Percentiles rank a stretch among this genome's conserved stretches.
Evolutionary conservation across 352 stramenopile species (phyloP).

Genomic region (Phytophthora sojae): DNA sequence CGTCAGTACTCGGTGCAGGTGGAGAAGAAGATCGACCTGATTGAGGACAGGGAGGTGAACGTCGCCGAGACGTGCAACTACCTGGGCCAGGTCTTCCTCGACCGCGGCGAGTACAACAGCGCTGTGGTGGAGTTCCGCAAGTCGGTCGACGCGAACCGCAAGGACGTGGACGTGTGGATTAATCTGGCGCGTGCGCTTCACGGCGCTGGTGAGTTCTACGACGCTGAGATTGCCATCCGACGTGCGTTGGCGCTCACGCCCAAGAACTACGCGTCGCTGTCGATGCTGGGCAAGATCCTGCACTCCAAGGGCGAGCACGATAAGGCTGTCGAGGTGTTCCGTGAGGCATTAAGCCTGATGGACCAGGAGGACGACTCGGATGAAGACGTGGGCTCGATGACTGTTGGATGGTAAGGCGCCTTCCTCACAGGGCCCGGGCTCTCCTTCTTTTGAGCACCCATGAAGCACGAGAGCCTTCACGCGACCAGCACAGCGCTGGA

Average conservation of each 20-base stretch:
- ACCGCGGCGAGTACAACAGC: conserved; percentile 66
- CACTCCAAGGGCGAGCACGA: conserved; percentile 84
- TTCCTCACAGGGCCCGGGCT: not conserved
- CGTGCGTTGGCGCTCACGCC: conserved; percentile 57
- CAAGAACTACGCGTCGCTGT: conserved; percentile 74
- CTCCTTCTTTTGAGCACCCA: conserved; percentile 13
- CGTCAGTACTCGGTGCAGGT: conserved; percentile 36
- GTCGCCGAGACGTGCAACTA: conserved; percentile 78
- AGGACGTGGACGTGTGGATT: conserved; percentile 80
- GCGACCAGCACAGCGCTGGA: conserved; percentile 35
- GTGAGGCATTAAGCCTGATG: conserved; percentile 77
- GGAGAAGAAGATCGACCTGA: conserved; percentile 39
- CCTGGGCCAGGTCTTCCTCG: conserved; percentile 71
- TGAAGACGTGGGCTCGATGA: conserved; percentile 82
- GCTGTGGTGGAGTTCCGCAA: conserved; percentile 78
- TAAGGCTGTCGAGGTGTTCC: conserved; percentile 78
- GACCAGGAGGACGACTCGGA: conserved; percentile 73
- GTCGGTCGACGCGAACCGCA: conserved; percentile 68
- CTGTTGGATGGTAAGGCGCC: conserved; percentile 69
- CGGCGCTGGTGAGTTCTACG: conserved; percentile 57
- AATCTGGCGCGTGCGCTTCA: conserved; percentile 76
- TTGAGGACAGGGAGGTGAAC: conserved; percentile 66
- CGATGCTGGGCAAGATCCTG: conserved; percentile 85
- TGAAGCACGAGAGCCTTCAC: conserved; percentile 14
- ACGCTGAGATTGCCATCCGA: conserved; percentile 73